phyloP scores from a whole-genome alignment of 805 yeast genomes.

The Sugiyamaella valdiviana region DNA sequence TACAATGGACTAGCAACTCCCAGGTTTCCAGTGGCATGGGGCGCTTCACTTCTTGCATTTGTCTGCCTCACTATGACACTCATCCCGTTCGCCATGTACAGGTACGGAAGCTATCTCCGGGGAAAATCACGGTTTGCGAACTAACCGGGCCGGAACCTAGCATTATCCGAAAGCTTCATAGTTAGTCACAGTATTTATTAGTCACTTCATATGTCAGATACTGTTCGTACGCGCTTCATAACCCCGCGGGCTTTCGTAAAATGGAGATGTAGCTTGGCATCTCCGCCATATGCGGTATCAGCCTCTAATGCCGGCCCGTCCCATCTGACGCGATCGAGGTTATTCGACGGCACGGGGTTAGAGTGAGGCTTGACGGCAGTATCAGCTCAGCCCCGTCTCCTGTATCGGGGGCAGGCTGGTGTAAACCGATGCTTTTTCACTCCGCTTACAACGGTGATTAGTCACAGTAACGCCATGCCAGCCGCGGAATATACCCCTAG shows the following conservation, averaged over 20 bases:
- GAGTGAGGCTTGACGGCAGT: too few species aligned
- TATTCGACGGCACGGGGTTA: too few species aligned
- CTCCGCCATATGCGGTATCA: too few species aligned
- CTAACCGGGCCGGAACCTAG: slow-evolving; percentile 4
- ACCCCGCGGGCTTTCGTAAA: too few species aligned
- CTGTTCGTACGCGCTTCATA: too few species aligned
- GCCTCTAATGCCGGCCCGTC: too few species aligned
- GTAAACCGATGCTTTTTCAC: not conserved
- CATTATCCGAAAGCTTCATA: too few species aligned
- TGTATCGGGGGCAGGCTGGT: not conserved
- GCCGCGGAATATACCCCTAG: too few species aligned
- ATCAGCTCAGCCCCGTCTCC: not conserved
- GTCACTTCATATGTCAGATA: too few species aligned
- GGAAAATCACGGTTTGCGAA: slow-evolving; percentile 32
- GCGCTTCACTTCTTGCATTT: slow-evolving; percentile 45
- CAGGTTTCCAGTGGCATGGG: slow-evolving; percentile 56
- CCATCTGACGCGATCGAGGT: too few species aligned
- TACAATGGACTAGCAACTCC: slow-evolving; percentile 37
- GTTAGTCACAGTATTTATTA: too few species aligned
- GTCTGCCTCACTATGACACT: slow-evolving; percentile 38
- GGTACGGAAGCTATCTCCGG: slow-evolving; percentile 31
- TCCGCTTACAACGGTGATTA: not conserved
- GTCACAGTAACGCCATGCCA: not conserved
- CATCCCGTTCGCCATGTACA: slow-evolving; percentile 41
- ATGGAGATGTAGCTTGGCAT: too few species aligned